Base-by-base conservation (phyloP, 2,329 filamentous ascomycete species). In the Hypoxylon sp. region DNA sequence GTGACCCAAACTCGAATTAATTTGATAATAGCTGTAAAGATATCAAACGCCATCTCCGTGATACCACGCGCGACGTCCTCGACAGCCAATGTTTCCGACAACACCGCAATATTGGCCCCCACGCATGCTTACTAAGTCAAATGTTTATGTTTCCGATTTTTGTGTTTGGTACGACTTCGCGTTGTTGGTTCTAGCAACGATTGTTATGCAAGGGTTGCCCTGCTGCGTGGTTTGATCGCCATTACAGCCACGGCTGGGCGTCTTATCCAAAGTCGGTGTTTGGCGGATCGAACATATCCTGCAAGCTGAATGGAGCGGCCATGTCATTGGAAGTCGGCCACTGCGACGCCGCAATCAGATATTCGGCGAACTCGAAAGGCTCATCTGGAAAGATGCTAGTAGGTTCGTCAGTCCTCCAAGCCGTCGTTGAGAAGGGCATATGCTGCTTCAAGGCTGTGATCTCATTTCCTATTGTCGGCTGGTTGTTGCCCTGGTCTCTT, bases 281-380 rank as follows among this genome's bases (percentile, higher is more conserved):
- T 1, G 50, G 37, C 15, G 42, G 17, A 44, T 68, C 65, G 27
- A 68, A 68, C 8, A 65, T 54, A 35, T 65, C 62, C 32, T 68
- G 61, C 10, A 65, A 24, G 32, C 39, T 47, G 21, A 68, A 68
- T 11, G 53, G 48, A 29, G 48, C 24, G 13, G 53, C 52, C 13
- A 57, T 35, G n/a, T 68, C 62, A 37, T 51, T 57, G 24, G 66
- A 46, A 19, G 53, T 53, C 3, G 62, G 61, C 68, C 68, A 68
- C 32, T 71, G 61, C 10, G 65, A 65, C 17, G 68, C 68, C 21
- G 65, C 63, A 21, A 62, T 71, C 1, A 71, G 60, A 27, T 59
- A 71, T 54, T 71, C 65, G 6, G 68, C 68, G 44, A 71, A 71
- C 17, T 71, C 68, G 37, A 64, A 66, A 6, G 68, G 68, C 32